These are phyloP conservation scores for Ceratocystis variospora DNA, from an alignment of 2,329 filamentous ascomycete species.

Conservation along the genomic window DNA sequence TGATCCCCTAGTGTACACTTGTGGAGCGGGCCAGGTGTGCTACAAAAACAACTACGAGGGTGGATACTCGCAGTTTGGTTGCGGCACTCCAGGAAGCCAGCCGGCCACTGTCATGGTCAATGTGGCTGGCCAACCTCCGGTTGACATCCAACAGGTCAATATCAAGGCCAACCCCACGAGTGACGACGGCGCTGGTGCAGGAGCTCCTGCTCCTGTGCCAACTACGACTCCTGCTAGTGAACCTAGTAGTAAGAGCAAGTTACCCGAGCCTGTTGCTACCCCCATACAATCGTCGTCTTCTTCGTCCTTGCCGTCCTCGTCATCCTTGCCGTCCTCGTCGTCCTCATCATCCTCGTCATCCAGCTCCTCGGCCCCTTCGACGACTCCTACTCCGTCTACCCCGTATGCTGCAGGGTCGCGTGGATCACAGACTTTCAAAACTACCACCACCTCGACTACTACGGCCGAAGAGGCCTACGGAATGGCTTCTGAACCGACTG, in stretches of 20 bases:
- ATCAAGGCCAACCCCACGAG: conserved; percentile 25
- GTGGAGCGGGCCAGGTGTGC: conserved; percentile 37
- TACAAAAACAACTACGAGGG: conserved; percentile 43
- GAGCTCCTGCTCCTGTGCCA: neutral
- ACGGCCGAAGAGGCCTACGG: conserved; percentile 19
- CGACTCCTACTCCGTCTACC: neutral
- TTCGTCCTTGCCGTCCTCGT: neutral
- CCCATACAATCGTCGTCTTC: neutral
- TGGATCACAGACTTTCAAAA: conserved; percentile 6
- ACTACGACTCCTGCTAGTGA: neutral
- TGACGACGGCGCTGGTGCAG: conserved; percentile 29
- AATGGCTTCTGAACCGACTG: conserved; percentile 13
- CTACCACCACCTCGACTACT: conserved; percentile 8
- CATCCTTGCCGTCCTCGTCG: neutral
- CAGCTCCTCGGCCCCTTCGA: neutral
- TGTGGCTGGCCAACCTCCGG: conserved; percentile 30
- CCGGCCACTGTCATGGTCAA: conserved; percentile 37
- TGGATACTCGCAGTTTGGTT: conserved; percentile 44
- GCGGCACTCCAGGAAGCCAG: conserved; percentile 36
- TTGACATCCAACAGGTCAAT: conserved; percentile 26
- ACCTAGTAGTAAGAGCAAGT: neutral
- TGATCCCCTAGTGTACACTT: conserved; percentile 45
- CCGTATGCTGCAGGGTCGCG: neutral
- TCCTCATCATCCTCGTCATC: neutral
- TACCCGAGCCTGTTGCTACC: neutral